These are phyloP conservation scores for Setaria italica DNA, from an alignment of 202 grass and related monocot genomes.

Conservation along the genomic window DNA sequence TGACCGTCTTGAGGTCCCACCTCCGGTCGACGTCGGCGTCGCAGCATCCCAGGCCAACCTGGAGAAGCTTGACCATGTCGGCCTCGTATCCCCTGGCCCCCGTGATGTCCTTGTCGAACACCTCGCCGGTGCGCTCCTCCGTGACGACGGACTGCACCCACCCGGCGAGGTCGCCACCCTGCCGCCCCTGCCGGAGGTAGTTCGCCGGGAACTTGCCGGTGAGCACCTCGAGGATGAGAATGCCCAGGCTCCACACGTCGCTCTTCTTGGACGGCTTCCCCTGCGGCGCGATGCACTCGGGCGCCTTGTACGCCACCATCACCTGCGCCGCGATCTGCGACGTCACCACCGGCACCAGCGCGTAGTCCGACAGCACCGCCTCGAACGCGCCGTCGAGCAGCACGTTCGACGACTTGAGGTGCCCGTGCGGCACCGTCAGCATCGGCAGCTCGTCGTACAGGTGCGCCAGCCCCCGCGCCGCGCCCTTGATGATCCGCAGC, in stretches of 20 bases:
- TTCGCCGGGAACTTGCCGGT: constrained; percentile 86
- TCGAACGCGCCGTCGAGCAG: constrained; percentile 66
- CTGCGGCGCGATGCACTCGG: constrained; percentile 57
- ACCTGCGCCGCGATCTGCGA: constrained; percentile 61
- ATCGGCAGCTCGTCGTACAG: constrained; percentile 91
- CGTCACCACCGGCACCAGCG: constrained; percentile 82
- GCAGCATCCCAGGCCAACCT: constrained; percentile 71
- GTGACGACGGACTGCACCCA: constrained; percentile 74
- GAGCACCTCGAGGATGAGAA: constrained; percentile 80
- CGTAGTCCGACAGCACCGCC: constrained; percentile 80
- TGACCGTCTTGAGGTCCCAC: constrained; percentile 70
- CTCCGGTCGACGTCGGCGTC: constrained; percentile 69
- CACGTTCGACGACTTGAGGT: constrained; percentile 97
- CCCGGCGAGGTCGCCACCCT: constrained; percentile 61
- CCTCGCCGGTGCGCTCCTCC: constrained; percentile 69
- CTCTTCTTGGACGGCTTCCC: constrained; percentile 86
- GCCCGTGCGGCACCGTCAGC: constrained; percentile 85
- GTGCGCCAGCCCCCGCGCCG: constrained; percentile 60
- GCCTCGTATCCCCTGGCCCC: constrained; percentile 42
- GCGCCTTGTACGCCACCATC: constrained; percentile 95
- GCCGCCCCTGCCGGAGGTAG: constrained; percentile 62
- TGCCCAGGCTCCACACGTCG: constrained; percentile 96
- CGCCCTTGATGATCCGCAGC: constrained; percentile 72
- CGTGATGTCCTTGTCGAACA: constrained; percentile 83
- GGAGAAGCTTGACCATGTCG: constrained; percentile 82